phyloP scores from a whole-genome alignment of 768 basidiomycete genomes.

The Agaricus subrufescens region DNA sequence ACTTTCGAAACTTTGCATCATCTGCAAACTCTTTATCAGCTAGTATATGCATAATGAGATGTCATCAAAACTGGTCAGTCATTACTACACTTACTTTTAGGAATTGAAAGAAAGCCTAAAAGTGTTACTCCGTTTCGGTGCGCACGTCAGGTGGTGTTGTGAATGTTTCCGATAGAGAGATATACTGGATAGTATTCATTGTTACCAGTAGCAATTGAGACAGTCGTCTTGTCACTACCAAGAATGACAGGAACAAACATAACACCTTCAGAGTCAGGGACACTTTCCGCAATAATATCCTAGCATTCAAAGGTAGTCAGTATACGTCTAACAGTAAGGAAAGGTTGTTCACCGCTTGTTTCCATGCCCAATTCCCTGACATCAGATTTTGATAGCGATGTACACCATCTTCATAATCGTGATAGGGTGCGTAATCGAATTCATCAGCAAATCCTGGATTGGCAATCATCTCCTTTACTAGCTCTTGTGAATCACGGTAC shows the following conservation, averaged over 20 bases:
- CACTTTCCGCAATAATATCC: too few species aligned
- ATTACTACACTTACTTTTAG: slow-evolving; percentile 14
- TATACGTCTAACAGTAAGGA: slow-evolving; percentile 16
- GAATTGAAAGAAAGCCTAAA: slow-evolving; percentile 24
- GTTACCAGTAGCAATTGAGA: slow-evolving; percentile 31
- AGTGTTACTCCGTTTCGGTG: slow-evolving; percentile 24
- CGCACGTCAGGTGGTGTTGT: slow-evolving; percentile 25
- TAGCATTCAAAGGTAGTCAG: neutral
- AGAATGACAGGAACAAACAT: slow-evolving; percentile 28
- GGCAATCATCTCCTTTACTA: slow-evolving; percentile 23
- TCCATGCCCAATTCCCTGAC: slow-evolving; percentile 37
- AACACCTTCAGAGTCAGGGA: slow-evolving; percentile 11
- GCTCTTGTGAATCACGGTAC: slow-evolving; percentile 23
- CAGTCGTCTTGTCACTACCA: slow-evolving; percentile 35
- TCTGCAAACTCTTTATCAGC: neutral
- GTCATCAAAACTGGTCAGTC: neutral
- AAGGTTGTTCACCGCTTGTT: slow-evolving; percentile 28
- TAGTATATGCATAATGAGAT: neutral
- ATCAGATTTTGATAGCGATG: slow-evolving; percentile 29
- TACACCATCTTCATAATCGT: slow-evolving; percentile 17
- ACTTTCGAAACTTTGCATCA: neutral
- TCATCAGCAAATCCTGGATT: slow-evolving; percentile 29
- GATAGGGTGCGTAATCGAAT: slow-evolving; percentile 28
- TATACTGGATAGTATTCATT: slow-evolving; percentile 32
- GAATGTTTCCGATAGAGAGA: slow-evolving; percentile 25